Base-by-base conservation (phyloP, 176 grass and related monocot species). In the Juncus effusus region DNA sequence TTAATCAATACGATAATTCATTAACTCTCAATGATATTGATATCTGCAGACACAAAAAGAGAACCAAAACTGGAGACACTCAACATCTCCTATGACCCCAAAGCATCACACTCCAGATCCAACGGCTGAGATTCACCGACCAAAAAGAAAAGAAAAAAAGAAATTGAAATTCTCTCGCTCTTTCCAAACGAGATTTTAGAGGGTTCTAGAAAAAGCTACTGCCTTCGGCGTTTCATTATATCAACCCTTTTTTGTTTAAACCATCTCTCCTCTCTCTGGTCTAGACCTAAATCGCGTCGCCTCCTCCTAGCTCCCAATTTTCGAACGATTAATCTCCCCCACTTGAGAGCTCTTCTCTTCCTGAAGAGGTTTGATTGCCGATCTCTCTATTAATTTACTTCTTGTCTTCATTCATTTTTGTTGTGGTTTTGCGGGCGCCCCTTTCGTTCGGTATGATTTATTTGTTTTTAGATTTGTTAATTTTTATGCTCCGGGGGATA, bases 201-300 rank as follows among this genome's bases (percentile, higher is more conserved):
- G 54, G 71, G 82, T 84, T 84, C 82, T 79, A 80, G 76, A 80
- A 84, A 71, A 79, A 59, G 54, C 77, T 40, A 41, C 76, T 56
- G 58, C 57, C 51, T 70, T 36, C 73, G 49, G 36, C 36, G 62
- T 64, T 64, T 40, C 44, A 47, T 47, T 76, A 42, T 65, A 69
- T 61, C 55, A 52, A 50, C 51, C 52, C 6, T 41, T 51, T 14
- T 51, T 28, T 1, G 19, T 28, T 28, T 28, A 28, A 56, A 7
- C 4, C 47, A 10, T 45, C n/a, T 42, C 14, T 9, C 16, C 13
- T 61, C 53, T 45, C 52, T 41, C 51, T 10, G 38, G 38, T 51
- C 41, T 14, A 59, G 36, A 42, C 36, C 15, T 51, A 56, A 28
- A 75, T 16, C 61, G 54, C 1, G 3, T 19, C 45, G 40, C 36